A percentile compares a stretch with the other conserved stretches of the same genome.
phyloP scores from a whole-genome alignment of 768 basidiomycete genomes.

The Phylloporus sp. region DNA sequence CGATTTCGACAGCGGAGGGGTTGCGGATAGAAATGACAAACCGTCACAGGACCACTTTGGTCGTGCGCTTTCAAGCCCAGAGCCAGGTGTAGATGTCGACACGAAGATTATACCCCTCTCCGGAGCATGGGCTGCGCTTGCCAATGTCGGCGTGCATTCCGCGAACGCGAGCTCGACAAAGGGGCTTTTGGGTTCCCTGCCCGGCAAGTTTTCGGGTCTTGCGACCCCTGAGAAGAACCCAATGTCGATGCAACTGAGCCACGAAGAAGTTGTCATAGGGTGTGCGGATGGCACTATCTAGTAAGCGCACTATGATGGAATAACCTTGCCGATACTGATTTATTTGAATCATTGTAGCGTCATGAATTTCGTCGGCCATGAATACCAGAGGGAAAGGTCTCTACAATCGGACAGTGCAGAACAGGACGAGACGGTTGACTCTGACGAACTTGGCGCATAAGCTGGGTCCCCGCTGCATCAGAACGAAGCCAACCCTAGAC shows the following conservation, averaged over 20 bases:
- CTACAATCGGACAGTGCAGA: neutral
- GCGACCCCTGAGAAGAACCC: conserved; percentile 91
- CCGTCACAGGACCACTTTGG: conserved; percentile 9
- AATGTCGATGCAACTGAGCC: conserved; percentile 89
- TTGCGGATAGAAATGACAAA: neutral
- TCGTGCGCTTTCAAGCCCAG: conserved; percentile 14
- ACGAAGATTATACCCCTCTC: conserved; percentile 60
- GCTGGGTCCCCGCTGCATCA: neutral
- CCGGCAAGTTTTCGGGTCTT: conserved; percentile 69
- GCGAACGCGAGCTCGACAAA: conserved; percentile 37
- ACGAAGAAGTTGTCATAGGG: conserved; percentile 88
- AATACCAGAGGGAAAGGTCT: conserved; percentile 39
- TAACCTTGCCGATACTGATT: conserved; percentile 9
- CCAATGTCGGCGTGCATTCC: conserved; percentile 35
- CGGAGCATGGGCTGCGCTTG: conserved; percentile 75
- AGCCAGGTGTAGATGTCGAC: conserved; percentile 56
- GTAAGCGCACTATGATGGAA: conserved; percentile 41
- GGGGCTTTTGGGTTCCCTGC: conserved; percentile 60
- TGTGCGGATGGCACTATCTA: conserved; percentile 92
- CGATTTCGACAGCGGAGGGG: conserved; percentile 14
- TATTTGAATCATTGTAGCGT: conserved; percentile 35
- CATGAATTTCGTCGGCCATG: conserved; percentile 60
- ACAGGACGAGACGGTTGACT: conserved; percentile 12
- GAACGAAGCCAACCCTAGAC: neutral
- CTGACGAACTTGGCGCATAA: conserved; percentile 16